Evolutionary conservation across 2,329 filamentous ascomycete genomes (phyloP), one percentile per base, ranked within the genome.

Genomic region (Bertia moriformis): DNA sequence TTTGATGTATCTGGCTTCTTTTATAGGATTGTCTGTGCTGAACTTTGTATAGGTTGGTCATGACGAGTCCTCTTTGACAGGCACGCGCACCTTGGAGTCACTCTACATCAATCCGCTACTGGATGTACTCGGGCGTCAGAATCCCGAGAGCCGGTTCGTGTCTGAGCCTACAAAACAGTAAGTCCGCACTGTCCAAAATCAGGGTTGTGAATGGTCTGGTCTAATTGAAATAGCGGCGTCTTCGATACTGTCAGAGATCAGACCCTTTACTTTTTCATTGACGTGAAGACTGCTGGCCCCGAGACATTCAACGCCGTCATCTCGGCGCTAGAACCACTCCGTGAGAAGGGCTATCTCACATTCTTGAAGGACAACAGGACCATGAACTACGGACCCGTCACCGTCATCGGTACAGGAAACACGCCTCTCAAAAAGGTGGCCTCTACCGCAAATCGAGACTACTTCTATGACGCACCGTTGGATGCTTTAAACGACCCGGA

Each of bases 241-340:
- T 80, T 66, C 49, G 75, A 80, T 52, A 71, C 71, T 1, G 49
- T 50, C 22, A 50, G 57, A 1, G 59, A 52, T 4, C 73, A 78
- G 51, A 78, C 74, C 0, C 60, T 81, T 4, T 78, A 77, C 56
- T 61, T 80, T 37, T 78, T 76, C 54, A 67, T 80, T 42, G 75
- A 80, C 49, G 48, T 77, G 42, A 80, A 80, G 53, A 78, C 74
- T 0, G 56, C 65, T 24, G 72, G 72, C 4, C 48, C 55, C 1
- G 60, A 59, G 20, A 75, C 75, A 1, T 78, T 69, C 60, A 59
- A 71, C 2, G 62, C 60, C 22, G 72, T 77, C 2, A 57, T 76
- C 24, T 48, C 61, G 18, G 73, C 71, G 0, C 58, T 81, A 1
- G 56, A 70, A 37, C 75, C 73, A 1, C 61, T 80, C 65, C 65